These are phyloP conservation scores for Kodamaea ohmeri DNA, from an alignment of 1,139 yeast genomes.

Conservation along the genomic window DNA sequence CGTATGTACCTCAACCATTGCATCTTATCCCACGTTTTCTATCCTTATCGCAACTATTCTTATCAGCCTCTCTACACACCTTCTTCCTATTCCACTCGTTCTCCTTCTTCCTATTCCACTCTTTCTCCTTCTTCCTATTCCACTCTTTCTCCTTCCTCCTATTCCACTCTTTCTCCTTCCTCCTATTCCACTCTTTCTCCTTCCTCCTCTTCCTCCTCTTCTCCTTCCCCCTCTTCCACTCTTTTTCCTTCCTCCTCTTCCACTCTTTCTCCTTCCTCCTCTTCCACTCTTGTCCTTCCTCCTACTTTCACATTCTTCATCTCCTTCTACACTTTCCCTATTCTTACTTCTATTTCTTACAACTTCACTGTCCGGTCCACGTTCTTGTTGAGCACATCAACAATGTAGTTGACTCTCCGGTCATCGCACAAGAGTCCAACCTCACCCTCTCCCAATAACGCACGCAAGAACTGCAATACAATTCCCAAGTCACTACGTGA, in stretches of 20 bases:
- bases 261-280: not conserved
- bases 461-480: constrained; percentile 27
- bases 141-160: not conserved
- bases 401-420: constrained; percentile 31
- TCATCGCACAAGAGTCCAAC: constrained; percentile 16
- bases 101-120: not conserved
- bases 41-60: no score
- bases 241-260: not conserved
- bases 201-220: not conserved
- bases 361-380: constrained; percentile 18
- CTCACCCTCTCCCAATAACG: constrained; percentile 11
- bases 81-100: not conserved
- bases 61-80: no score
- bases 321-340: not conserved
- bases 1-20: no score
- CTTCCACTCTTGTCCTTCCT: not conserved
- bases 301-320: not conserved
- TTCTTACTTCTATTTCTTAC: not conserved
- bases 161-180: not conserved
- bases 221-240: not conserved
- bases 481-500: constrained; percentile 31
- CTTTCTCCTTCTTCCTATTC: not conserved
- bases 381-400: constrained; percentile 38
- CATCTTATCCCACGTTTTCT: no score
- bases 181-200: not conserved